phyloP scores from a whole-genome alignment of 2,329 filamentous ascomycete genomes.

The Didymella pomorum region DNA sequence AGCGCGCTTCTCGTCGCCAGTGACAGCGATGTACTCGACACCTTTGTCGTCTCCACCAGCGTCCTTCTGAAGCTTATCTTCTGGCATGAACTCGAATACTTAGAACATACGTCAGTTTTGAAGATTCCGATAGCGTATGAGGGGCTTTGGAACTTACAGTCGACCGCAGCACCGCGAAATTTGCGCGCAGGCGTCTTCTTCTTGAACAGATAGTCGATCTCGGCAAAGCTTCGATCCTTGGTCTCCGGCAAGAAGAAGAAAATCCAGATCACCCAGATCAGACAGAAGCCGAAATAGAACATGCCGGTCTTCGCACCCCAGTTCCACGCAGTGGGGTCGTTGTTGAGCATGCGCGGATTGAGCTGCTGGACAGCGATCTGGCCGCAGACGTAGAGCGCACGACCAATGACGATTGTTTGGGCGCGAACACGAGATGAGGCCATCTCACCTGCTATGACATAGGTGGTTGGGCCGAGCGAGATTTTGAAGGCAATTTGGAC shows the following conservation, averaged over 20 bases:
- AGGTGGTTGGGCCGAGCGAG: neutral
- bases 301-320: neutral
- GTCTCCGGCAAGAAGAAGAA: neutral
- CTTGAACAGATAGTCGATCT: neutral
- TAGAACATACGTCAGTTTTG: neutral
- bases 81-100: neutral
- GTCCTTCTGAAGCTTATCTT: neutral
- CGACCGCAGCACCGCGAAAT: neutral
- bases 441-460: neutral
- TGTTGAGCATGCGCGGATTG: constrained; percentile 63
- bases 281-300: neutral
- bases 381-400: constrained; percentile 67
- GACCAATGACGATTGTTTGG: constrained; percentile 64
- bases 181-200: neutral
- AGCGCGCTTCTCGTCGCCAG: neutral
- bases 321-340: constrained; percentile 52
- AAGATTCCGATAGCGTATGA: neutral
- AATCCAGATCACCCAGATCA: neutral
- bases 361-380: constrained; percentile 76
- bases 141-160: neutral
- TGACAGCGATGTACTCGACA: neutral
- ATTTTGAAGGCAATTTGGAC: neutral
- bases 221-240: neutral
- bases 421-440: neutral
- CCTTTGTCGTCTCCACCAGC: neutral